Evolutionary conservation across 2,329 filamentous ascomycete species (phyloP), one percentile per base, ranked within the genome.

Genomic region (Fusarium luffae): DNA sequence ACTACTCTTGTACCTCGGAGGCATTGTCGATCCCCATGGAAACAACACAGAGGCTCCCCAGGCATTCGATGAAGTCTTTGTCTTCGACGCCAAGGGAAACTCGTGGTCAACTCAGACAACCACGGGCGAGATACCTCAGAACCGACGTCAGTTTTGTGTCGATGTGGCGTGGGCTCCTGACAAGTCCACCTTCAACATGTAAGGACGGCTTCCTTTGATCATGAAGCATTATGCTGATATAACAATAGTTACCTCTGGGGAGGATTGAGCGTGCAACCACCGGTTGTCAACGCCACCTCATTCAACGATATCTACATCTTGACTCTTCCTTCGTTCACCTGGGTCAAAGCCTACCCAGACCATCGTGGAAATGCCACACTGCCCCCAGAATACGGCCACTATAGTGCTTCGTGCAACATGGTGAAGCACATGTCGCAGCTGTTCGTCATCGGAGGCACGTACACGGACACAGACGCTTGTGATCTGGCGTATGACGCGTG

Each of bases 291-390:
- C 3, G 3, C 11, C 9, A 27, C 52, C 9, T 21, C 30, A 7
- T 58, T 59, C 11, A 58, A 59, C 41, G 52, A 32, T 8, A 59
- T 41, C 12, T 58, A 59, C 12, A 59, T 58, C 18, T 14, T 27
- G 3, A 59, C 57, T 5, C 21, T 59, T 5, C 57, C 25, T 0
- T 60, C 57, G 6, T 60, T 60, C 8, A 60, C 27, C 12, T 58
- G 32, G 52, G 27, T 42, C 3, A 48, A 60, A 7, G 52, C 57
- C 7, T 16, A 27, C 16, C 52, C 57, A 0, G 42, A 41, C 12
- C 57, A 48, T 12, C 27, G 28, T 7, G 21, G 57, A 13, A 60
- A 48, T 7, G 27, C 32, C 2, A 60, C 54, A 1, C 32, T 60
- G 8, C 14, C 21, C 5, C 42, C 52, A 12, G 14, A 42, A 4